Percentiles rank a stretch among this genome's conserved stretches.
Evolutionary conservation across 2,329 filamentous ascomycete species (phyloP).

Genomic region (Penicillium freii): DNA sequence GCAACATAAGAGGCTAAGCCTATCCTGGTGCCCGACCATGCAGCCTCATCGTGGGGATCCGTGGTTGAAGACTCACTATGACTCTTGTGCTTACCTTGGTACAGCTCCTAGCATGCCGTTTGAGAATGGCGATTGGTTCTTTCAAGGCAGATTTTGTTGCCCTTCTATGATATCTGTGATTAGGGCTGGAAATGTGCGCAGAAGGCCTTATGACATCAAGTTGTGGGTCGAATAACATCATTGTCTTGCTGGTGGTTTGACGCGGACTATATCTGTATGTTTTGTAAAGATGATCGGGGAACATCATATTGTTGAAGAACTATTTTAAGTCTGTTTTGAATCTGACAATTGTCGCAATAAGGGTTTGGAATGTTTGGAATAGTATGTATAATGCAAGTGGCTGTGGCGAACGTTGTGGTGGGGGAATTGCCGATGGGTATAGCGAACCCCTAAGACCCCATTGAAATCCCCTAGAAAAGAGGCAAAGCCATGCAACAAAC

Average conservation of each 20-base stretch:
- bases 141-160: too few relatives aligned
- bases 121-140: background rate
- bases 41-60: constrained; percentile 1
- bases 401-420: constrained; percentile 4
- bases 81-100: background rate
- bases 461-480: background rate
- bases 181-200: constrained; percentile 3
- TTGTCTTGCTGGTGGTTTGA: background rate
- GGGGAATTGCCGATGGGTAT: background rate
- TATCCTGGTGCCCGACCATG: constrained; percentile 6
- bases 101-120: too few relatives aligned
- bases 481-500: background rate
- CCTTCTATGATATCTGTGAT: background rate
- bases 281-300: background rate
- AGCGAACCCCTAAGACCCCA: background rate
- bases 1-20: constrained; percentile 8
- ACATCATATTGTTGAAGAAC: background rate
- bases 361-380: background rate
- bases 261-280: background rate
- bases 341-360: too few relatives aligned
- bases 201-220: constrained; percentile 9
- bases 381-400: background rate
- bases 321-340: background rate
- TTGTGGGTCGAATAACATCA: constrained; percentile 6
- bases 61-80: background rate